A percentile compares a stretch with the other conserved stretches of the same genome.
Conservation (phyloP, 305 asterid species). For the Fraxinus xanthoxyloides region DNA sequence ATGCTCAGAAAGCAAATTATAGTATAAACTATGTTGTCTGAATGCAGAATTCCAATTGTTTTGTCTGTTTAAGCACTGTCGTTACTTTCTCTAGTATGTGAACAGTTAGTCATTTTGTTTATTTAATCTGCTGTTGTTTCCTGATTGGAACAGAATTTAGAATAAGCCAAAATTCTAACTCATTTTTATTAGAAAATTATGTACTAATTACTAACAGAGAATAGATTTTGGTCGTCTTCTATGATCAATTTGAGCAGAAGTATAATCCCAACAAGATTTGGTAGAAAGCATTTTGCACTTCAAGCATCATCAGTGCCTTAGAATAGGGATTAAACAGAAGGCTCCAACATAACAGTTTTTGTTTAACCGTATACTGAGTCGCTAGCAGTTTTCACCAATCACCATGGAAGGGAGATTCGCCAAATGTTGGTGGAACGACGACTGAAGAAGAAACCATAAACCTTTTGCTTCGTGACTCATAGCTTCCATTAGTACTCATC, state of each 20-base stretch:
- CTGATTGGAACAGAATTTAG: background rate
- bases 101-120: background rate
- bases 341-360: background rate
- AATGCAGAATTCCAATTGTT: conserved; percentile 16
- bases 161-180: background rate
- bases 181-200: background rate
- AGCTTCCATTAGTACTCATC: conserved; percentile 24
- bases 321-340: background rate
- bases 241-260: background rate
- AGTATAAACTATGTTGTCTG: background rate
- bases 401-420: conserved; percentile 39
- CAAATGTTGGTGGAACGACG: conserved; percentile 70
- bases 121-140: background rate
- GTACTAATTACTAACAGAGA: background rate
- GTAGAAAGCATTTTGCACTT: conserved; percentile 17
- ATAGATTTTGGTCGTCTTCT: background rate
- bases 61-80: conserved; percentile 12
- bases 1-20: conserved; percentile 7
- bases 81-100: background rate
- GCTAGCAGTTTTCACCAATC: conserved; percentile 22
- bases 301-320: background rate
- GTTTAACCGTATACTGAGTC: background rate
- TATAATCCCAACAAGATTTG: background rate
- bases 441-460: conserved; percentile 81
- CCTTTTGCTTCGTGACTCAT: conserved; percentile 66